Base-by-base conservation (phyloP, 345 rosid genomes). In the Arabidopsis arenosa region DNA sequence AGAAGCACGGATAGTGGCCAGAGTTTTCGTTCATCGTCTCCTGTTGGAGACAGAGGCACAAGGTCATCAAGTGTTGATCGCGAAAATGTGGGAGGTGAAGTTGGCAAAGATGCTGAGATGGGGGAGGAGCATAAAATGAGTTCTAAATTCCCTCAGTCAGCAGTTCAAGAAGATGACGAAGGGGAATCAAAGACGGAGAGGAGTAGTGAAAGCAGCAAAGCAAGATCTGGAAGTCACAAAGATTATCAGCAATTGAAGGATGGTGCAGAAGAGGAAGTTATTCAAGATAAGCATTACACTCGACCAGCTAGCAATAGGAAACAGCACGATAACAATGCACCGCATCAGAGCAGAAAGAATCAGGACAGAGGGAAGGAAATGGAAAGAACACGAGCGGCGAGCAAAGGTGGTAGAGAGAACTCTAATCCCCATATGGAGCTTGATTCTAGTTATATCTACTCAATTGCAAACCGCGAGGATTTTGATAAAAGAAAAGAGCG, bases 181-280 rank as follows among this genome's bases (percentile, higher is more conserved):
- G 97, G 86, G 56, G 93, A 87, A 57, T 81, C 84, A 44, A 92
- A 83, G 83, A 89, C 89, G 40, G 97, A 92, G 58, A 90, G 98
- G 85, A 90, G 93, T 79, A 90, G 94, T 73, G 98, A 92, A 70
- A 86, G 86, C 78, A 89, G 94, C 81, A 90, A 95, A 89, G 93
- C 87, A 72, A 87, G 88, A 84, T 90, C 97, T 47, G 92, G 90
- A 30, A 89, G 93, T 84, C 87, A 92, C 80, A 86, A 84, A 79
- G 97, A 95, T 81, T 40, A 83, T 83, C 90, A 82, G 70, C 90
- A 87, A 79, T 71, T 85, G 79, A 86, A 76, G 61, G 93, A 86
- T 80, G 79, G 85, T 61, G 83, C 74, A 57, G 99, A 90, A 48
- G 99, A 95, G 78, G 99, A 95, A 83, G 90, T 90, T 77, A 75